Evolutionary conservation across 2,329 filamentous ascomycete genomes (phyloP), one percentile per base, ranked within the genome.

Genomic region (Chaetomiaceae sp.): DNA sequence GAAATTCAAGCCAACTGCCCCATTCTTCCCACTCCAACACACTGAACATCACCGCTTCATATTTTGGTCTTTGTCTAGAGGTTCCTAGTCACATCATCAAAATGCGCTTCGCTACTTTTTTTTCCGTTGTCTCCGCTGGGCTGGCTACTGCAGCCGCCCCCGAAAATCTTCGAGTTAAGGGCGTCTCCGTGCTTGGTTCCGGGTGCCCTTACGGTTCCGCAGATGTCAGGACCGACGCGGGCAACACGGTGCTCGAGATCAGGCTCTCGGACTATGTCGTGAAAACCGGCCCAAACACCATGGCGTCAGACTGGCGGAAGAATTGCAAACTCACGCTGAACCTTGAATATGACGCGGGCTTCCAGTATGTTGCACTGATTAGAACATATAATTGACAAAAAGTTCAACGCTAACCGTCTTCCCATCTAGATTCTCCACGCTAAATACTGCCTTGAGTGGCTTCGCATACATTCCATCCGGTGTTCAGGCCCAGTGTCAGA

Each of bases 271-370:
- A 58, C 14, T 58, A 55, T 38, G 43, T 55, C 18, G 42, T 55
- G n/a, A 33, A 38, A 23, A 48, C 53, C 11, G 46, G 53, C 5
- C 46, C 56, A 4, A 38, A 42, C 43, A 55, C 53, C 13, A 40
- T 33, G 27, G 56, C 56, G 2, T 18, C 49, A 5, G 56, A 58
- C 41, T 58, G 53, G 56, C 46, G 56, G 20, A 58, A 58, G 42
- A 58, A 58, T 38, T 58, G 56, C 53, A 58, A 59, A 36, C 42
- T 59, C 13, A 59, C 58, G 20, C 36, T 59, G 27, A 59, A 59
- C 46, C 29, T 59, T 11, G 53, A 50, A 30, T 59, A 54, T n/a
- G 53, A 58, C 33, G 41, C 50, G 21, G 58, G 58, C 10, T 59
- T 59, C 44, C 53, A 58, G 55, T 59, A 48, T 23, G 48, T 27